Base-by-base conservation (phyloP, 306 rosid genomes). In the Betula pendula region DNA sequence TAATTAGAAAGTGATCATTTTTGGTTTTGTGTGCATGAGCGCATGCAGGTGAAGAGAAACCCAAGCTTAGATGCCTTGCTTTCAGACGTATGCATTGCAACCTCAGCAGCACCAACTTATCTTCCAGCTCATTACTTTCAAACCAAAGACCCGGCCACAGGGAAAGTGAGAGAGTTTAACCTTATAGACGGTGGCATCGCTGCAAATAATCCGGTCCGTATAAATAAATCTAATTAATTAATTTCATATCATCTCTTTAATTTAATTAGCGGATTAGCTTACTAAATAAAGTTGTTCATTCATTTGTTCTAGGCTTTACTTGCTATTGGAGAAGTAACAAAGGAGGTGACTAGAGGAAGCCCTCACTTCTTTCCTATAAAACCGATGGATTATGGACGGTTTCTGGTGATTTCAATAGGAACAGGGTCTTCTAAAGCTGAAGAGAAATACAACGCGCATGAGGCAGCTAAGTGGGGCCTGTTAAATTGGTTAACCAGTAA, bases 21-120 rank as follows among this genome's bases (percentile, higher is more conserved):
- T 38, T 38, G 42, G 42, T 6, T 38, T 38, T 38, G 8, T 38
- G 42, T 38, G n/a, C 42, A 38, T 29, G 33, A 29, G 2, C 1
- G 33, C 33, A 29, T 38, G 42, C 49, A 47, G 59, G 35, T 47
- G n/a, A 70, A 70, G 74, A 45, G 11, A 45, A 45, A 45, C 15
- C 49, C 49, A 51, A 52, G 20, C 45, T 33, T 72, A 22, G 48
- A 72, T 52, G 65, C 25, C 2, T 52, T 43, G 16, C 29, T 52
- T 19, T 52, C 76, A 9, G 65, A 71, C 8, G 13, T 48, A 47
- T 71, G 75, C 25, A 71, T 49, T 71, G 58, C 75, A 5, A 71
- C 75, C 42, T 52, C 63, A 50, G 76, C 76, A 6, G 76, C 76
- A 20, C 76, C 76, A 0, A 72, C 76, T 31, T 72, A 72, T 72